Conservation (phyloP, 176 grass and related monocot species). For the Oryza australiensis region DNA sequence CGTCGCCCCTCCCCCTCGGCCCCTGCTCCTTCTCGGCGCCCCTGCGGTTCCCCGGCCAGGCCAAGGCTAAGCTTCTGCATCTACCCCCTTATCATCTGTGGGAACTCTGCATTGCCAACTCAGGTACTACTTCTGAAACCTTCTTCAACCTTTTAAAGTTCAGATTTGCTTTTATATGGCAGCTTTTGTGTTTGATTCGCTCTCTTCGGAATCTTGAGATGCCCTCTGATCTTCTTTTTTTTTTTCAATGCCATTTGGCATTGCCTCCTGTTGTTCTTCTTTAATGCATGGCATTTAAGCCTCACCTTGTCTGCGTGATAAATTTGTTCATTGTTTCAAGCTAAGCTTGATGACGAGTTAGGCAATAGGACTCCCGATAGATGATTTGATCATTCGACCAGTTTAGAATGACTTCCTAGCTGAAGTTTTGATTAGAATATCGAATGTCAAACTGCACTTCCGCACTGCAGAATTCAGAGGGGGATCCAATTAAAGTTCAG, state of each 20-base stretch:
- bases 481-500: not conserved
- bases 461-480: not conserved
- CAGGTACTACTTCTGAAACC: constrained; percentile 50
- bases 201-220: constrained; percentile 29
- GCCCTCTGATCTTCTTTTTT: not conserved
- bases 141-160: constrained; percentile 3
- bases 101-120: constrained; percentile 4
- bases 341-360: not conserved
- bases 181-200: constrained; percentile 3
- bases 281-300: constrained; percentile 17
- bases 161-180: constrained; percentile 38
- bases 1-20: too few species aligned
- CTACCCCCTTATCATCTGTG: not conserved
- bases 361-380: not conserved
- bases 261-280: constrained; percentile 20
- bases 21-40: too few species aligned
- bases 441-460: not conserved
- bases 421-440: not conserved
- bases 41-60: too few species aligned
- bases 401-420: not conserved
- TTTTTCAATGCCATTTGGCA: not conserved
- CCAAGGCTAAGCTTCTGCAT: constrained; percentile 34
- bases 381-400: not conserved
- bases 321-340: not conserved
- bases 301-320: not conserved